Evolutionary conservation across 495 filamentous ascomycete genomes (phyloP), one percentile per base, ranked within the genome.

Genomic region (Hypoxylon intermedium): DNA sequence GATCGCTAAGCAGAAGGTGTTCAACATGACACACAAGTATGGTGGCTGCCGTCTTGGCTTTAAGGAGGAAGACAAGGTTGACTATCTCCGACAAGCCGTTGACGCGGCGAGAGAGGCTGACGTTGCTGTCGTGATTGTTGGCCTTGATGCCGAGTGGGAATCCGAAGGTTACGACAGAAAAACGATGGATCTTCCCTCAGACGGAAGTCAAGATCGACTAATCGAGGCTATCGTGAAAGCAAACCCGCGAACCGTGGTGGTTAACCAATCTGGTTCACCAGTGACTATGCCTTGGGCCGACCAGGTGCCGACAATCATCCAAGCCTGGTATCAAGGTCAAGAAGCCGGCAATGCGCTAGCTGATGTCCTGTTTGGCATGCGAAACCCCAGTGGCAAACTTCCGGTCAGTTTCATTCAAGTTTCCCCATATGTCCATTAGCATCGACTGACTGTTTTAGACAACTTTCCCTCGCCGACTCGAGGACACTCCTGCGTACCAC

Each of bases 261-360:
- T 94, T 12, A 88, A 91, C 65, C 90, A 95, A 65, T 89, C 88
- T 24, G 91, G 92, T 9, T 92, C 90, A 1, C 91, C 91, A 0
- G 87, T 95, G 6, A 85, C 84, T 2, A 93, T 95, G 90, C 89
- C 89, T 0, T 96, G 91, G 91, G 86, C 77, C 0, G 75, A 84
- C 53, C 75, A 82, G 15, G 84, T 88, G 11, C 82, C 85, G 7
- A 84, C 89, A 9, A 82, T 92, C n/a, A 47, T 90, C 0, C 88
- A 91, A 64, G 89, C 85, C 5, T 92, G 87, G 88, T 89, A 89
- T 52, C 85, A 87, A 58, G 92, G 94, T 0, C 88, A 98, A 70
- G 93, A 98, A 73, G 91, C 89, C 15, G 94, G 94, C 1, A 90
- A 93, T 57, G 89, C 93, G 1, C 73, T 98, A 9, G 83, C 85